Base-by-base conservation (phyloP, 345 rosid species). In the Raphanus raphanistrum region DNA sequence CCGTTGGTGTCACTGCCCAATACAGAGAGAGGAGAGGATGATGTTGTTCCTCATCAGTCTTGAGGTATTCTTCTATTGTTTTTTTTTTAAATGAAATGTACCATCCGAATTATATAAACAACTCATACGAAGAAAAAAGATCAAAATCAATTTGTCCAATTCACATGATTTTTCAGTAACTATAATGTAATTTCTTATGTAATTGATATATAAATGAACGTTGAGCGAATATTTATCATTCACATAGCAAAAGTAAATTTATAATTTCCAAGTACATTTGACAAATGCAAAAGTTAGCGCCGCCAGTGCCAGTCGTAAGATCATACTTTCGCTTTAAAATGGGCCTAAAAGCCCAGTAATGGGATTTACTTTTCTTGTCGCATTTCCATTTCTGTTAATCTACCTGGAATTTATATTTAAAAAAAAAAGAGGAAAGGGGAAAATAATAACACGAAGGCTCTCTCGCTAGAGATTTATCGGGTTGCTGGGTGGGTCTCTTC, bases 401-500 rank as follows among this genome's bases (percentile, higher is more conserved):
- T n/a, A 65, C 72, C 38, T 78, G 81, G 72, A 72, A 27, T 67
- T 61, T 73, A 12, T 68, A 55, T 55, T 36, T 21, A 5, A 63
- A 57, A 28, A 21, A 52, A 67, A 28, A 62, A 16, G 69, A 25
- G 43, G 43, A 28, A 50, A 12, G 36, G 25, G n/a, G 21, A 5
- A n/a, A 32, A 15, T 43, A 48, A 26, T 36, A 70, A 80, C 6
- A 65, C 0, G 16, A 78, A 71, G 68, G 4, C 21, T 3, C 63
- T 3, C 63, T 70, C 63, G 72, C 33, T 54, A 41, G 66, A 75
- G 48, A 65, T 80, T 58, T 75, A 60, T 68, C 67, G 79, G 83
- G 83, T 75, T 75, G 73, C 76, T 70, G 79, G 83, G 79, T 79
- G 83, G 79, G 79, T 80, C 80, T 75, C 65, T 80, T 80, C 79